A percentile compares a stretch with the other conserved stretches of the same genome.
These are phyloP conservation scores for Hypoxylon sp. DNA, from an alignment of 2,329 filamentous ascomycete genomes.

Conservation along the genomic window DNA sequence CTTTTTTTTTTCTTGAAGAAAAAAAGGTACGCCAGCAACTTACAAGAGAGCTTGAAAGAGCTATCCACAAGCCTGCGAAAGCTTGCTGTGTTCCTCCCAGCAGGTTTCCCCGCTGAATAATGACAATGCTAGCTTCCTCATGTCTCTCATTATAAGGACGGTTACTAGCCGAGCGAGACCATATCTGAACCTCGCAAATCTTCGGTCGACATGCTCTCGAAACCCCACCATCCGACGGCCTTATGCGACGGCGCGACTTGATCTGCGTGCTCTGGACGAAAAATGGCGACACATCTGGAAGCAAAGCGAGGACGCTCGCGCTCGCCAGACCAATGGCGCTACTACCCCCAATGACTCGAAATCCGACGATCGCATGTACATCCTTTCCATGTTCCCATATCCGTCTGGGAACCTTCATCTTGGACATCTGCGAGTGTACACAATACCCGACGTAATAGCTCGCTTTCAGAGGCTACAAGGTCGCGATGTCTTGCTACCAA, in stretches of 20 bases:
- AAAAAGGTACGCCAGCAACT: too few species aligned
- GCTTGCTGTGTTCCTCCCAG: background rate
- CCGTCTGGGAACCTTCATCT: conserved; percentile 87
- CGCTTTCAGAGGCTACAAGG: conserved; percentile 79
- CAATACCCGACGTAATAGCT: conserved; percentile 85
- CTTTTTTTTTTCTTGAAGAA: too few species aligned
- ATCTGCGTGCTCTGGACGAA: conserved; percentile 56
- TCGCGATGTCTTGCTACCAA: conserved; percentile 80
- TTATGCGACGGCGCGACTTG: conserved; percentile 46
- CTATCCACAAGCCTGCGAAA: background rate
- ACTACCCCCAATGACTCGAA: conserved; percentile 21
- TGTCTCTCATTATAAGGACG: conserved; percentile 38
- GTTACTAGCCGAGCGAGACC: conserved; percentile 34
- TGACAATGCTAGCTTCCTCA: conserved; percentile 35
- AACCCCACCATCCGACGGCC: conserved; percentile 19
- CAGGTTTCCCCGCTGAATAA: conserved; percentile 5
- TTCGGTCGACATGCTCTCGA: conserved; percentile 14
- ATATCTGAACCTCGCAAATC: conserved; percentile 29
- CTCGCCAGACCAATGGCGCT: conserved; percentile 3
- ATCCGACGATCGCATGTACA: conserved; percentile 62
- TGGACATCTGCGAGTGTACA: conserved; percentile 87
- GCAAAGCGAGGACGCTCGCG: conserved; percentile 19
- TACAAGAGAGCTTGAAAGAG: background rate
- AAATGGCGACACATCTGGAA: conserved; percentile 63
- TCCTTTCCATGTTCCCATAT: conserved; percentile 93